Conservation (phyloP, 805 yeast species). For the Kazachstania bromeliacearum region DNA sequence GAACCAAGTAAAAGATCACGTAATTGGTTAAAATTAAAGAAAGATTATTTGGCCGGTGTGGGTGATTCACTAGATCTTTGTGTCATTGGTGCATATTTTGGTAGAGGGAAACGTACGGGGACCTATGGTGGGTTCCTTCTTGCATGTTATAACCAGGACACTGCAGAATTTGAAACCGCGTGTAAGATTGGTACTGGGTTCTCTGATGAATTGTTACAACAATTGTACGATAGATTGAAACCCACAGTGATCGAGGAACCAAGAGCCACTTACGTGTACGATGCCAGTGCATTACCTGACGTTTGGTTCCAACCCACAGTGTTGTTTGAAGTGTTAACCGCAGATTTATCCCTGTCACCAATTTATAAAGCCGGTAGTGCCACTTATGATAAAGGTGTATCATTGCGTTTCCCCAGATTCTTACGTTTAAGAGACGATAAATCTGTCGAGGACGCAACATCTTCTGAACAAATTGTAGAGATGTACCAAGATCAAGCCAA, state of each 20-base stretch:
- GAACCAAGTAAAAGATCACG: constrained; percentile 93
- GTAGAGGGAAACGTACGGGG: constrained; percentile 91
- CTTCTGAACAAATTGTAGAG: constrained; percentile 74
- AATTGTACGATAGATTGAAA: constrained; percentile 49
- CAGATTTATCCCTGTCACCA: constrained; percentile 84
- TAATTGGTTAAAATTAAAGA: constrained; percentile 91
- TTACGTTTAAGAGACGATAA: constrained; percentile 80
- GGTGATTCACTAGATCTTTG: constrained; percentile 93
- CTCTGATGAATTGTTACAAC: constrained; percentile 69
- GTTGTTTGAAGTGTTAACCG: constrained; percentile 83
- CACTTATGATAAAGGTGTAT: constrained; percentile 71
- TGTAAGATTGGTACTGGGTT: constrained; percentile 98
- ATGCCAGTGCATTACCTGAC: constrained; percentile 71
- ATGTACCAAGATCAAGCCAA: constrained; percentile 67
- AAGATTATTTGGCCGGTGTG: constrained; percentile 88
- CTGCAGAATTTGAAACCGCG: constrained; percentile 88
- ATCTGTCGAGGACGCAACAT: constrained; percentile 75
- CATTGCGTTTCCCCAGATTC: constrained; percentile 83
- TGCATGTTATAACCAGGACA: constrained; percentile 83
- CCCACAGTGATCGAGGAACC: constrained; percentile 60
- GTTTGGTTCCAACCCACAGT: constrained; percentile 88
- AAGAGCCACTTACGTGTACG: constrained; percentile 58
- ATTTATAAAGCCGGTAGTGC: constrained; percentile 75
- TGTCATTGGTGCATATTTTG: constrained; percentile 88
- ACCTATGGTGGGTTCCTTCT: constrained; percentile 88